These are phyloP conservation scores for Cladorrhinum samala DNA, from an alignment of 495 filamentous ascomycete genomes.

Conservation along the genomic window DNA sequence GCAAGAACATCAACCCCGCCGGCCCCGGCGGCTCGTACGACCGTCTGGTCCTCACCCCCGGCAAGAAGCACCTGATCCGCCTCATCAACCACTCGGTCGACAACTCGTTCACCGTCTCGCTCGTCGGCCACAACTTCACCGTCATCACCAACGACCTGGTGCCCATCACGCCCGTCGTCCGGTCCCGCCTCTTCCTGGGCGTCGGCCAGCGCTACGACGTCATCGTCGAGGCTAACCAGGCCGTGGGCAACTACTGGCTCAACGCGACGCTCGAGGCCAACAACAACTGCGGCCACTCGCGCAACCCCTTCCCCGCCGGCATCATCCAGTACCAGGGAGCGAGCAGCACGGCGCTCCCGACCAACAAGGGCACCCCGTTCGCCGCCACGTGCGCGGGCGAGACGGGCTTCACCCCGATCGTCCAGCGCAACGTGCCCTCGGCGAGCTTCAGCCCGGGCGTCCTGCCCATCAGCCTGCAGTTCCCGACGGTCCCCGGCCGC, in stretches of 20 bases:
- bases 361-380: constrained; percentile 17
- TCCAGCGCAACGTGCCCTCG: constrained; percentile 15
- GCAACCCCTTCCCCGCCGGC: constrained; percentile 22
- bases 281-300: constrained; percentile 22
- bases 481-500: constrained; percentile 3
- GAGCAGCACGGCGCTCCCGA: constrained; percentile 18
- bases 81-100: constrained; percentile 53
- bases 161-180: constrained; percentile 42
- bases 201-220: constrained; percentile 70
- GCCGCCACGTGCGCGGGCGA: constrained; percentile 21
- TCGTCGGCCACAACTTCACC: constrained; percentile 49
- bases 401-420: constrained; percentile 18
- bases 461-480: constrained; percentile 10
- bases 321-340: constrained; percentile 38
- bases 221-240: constrained; percentile 54
- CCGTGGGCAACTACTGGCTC: constrained; percentile 54
- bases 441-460: constrained; percentile 6
- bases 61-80: constrained; percentile 47
- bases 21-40: constrained; percentile 28
- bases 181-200: constrained; percentile 42
- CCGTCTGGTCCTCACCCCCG: constrained; percentile 32
- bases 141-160: constrained; percentile 50
- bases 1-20: constrained; percentile 33
- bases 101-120: constrained; percentile 40
- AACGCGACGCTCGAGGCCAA: constrained; percentile 27